These are phyloP conservation scores for Candida vartiovaarae DNA, from an alignment of 805 yeast species.

Conservation along the genomic window DNA sequence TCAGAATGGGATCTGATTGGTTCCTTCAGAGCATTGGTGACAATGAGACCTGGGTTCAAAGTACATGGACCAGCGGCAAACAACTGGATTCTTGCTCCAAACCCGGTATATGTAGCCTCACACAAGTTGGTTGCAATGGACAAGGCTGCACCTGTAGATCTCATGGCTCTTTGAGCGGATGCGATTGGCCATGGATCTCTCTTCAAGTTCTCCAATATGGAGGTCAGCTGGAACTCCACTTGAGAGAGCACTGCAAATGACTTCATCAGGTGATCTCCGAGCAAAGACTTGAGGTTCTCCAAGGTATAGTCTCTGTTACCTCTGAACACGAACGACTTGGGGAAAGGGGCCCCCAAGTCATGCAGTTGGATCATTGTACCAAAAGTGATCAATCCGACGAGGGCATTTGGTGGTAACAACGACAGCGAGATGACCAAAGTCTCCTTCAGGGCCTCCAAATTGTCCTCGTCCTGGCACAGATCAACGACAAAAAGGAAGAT, in stretches of 20 bases:
- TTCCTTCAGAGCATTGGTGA: constrained; percentile 84
- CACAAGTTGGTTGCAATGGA: constrained; percentile 76
- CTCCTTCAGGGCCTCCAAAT: constrained; percentile 76
- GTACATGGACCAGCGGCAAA: constrained; percentile 97
- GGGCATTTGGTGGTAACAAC: constrained; percentile 81
- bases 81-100: constrained; percentile 83
- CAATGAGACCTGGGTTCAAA: constrained; percentile 90
- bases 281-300: constrained; percentile 52
- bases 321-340: constrained; percentile 75
- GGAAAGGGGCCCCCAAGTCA: constrained; percentile 64
- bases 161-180: constrained; percentile 73
- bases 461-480: constrained; percentile 84
- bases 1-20: constrained; percentile 97
- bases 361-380: constrained; percentile 91
- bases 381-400: constrained; percentile 80
- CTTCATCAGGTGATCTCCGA: constrained; percentile 40
- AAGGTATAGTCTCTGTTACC: constrained; percentile 77
- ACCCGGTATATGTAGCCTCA: constrained; percentile 76
- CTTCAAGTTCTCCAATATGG: constrained; percentile 68
- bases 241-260: constrained; percentile 69
- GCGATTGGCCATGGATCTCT: constrained; percentile 88
- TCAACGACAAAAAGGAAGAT: constrained; percentile 82
- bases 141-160: constrained; percentile 92
- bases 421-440: constrained; percentile 68
- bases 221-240: constrained; percentile 79